These are phyloP conservation scores for Termitomyces sp. DNA, from an alignment of 768 basidiomycete species.

Conservation along the genomic window DNA sequence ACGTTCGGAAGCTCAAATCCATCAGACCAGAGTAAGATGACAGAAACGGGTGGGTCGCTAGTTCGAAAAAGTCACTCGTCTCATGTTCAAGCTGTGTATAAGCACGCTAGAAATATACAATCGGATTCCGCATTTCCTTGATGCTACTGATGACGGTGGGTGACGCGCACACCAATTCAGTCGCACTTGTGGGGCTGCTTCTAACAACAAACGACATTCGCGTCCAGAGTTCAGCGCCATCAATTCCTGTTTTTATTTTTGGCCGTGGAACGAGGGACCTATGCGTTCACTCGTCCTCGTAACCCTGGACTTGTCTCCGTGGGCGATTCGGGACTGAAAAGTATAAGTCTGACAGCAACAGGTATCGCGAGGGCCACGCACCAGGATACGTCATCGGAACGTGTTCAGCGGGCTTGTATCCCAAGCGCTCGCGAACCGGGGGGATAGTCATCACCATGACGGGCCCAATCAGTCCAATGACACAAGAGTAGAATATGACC, in stretches of 20 bases:
- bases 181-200: neutral
- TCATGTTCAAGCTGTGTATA: neutral
- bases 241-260: neutral
- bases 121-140: neutral
- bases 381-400: conserved; percentile 77
- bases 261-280: neutral
- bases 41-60: neutral
- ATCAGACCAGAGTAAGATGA: neutral
- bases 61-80: neutral
- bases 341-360: neutral
- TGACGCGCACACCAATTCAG: neutral
- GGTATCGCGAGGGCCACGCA: conserved; percentile 30
- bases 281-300: conserved; percentile 51
- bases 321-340: conserved; percentile 63
- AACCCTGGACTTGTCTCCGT: conserved; percentile 64
- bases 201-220: neutral
- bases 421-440: conserved; percentile 71
- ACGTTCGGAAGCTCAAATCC: neutral
- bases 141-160: no score
- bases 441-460: conserved; percentile 68
- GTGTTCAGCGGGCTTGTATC: conserved; percentile 63
- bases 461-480: conserved; percentile 73
- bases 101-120: neutral
- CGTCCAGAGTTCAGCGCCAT: neutral
- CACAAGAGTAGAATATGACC: conserved; percentile 83